Conservation (phyloP, 768 basidiomycete species). For the Dendrothele bispora region DNA sequence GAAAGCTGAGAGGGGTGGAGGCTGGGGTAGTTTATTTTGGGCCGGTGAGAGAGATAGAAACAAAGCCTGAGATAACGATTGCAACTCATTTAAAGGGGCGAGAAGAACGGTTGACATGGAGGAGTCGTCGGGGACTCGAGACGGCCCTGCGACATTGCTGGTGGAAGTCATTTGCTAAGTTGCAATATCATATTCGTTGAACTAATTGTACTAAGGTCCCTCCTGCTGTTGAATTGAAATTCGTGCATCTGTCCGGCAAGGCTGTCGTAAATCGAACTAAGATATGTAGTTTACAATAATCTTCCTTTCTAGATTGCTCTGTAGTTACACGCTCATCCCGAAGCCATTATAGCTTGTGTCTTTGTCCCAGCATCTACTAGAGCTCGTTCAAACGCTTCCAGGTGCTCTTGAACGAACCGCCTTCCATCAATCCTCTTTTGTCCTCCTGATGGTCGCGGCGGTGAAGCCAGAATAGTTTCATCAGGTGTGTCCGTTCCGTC, state of each 20-base stretch:
- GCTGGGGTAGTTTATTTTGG: constrained; percentile 61
- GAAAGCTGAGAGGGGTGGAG: constrained; percentile 60
- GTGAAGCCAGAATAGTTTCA: constrained; percentile 28
- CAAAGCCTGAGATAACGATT: constrained; percentile 63
- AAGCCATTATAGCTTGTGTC: constrained; percentile 82
- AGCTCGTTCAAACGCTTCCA: constrained; percentile 72
- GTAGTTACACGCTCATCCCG: constrained; percentile 36
- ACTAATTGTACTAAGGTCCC: constrained; percentile 5
- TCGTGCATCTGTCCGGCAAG: no score
- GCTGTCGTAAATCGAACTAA: no score
- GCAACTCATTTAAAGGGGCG: constrained; percentile 59
- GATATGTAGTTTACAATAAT: no score
- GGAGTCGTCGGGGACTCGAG: no score
- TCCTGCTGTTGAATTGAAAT: constrained; percentile 59
- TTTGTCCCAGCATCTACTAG: constrained; percentile 71
- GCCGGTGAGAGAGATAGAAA: constrained; percentile 74
- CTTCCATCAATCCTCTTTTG: constrained; percentile 64
- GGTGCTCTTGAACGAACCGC: constrained; percentile 72
- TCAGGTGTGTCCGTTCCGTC: constrained; percentile 36
- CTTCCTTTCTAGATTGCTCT: no score
- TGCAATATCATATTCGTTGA: background rate
- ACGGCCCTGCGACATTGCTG: no score
- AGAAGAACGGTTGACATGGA: constrained; percentile 68
- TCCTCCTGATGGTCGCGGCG: constrained; percentile 22
- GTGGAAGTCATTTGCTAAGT: no score